phyloP scores from a whole-genome alignment of 495 filamentous ascomycete species.

The Penicillium cosmopolitanum region DNA sequence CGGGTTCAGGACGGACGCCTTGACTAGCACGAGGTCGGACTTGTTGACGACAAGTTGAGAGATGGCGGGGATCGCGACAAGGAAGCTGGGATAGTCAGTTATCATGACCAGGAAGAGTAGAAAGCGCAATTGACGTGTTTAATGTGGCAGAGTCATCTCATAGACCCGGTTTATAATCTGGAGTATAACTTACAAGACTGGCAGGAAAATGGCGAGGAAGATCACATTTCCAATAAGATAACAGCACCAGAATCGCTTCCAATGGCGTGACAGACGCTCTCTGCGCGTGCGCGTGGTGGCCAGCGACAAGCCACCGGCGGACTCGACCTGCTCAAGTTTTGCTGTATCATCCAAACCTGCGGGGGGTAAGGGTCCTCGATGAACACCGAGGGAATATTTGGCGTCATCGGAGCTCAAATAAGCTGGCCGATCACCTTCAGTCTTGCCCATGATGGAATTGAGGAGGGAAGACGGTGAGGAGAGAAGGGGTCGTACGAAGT shows the following conservation, averaged over 20 bases:
- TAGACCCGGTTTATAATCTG: too few relatives aligned
- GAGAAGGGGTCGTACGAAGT: not conserved
- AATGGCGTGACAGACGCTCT: slow-evolving; percentile 39
- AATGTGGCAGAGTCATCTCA: too few relatives aligned
- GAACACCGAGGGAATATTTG: slow-evolving; percentile 39
- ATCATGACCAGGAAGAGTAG: not conserved
- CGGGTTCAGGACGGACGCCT: slow-evolving; percentile 38
- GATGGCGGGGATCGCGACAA: slow-evolving; percentile 46
- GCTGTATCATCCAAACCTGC: slow-evolving; percentile 18
- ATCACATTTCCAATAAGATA: slow-evolving; percentile 30
- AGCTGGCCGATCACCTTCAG: slow-evolving; percentile 30
- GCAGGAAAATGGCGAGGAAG: slow-evolving; percentile 42
- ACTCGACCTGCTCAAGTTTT: slow-evolving; percentile 36
- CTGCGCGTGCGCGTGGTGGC: slow-evolving; percentile 30
- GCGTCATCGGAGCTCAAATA: slow-evolving; percentile 35
- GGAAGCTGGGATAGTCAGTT: slow-evolving; percentile 36
- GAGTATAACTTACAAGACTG: slow-evolving; percentile 37
- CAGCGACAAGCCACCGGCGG: slow-evolving; percentile 34
- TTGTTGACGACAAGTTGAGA: slow-evolving; percentile 47
- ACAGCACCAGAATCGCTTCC: slow-evolving; percentile 48
- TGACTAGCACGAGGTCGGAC: slow-evolving; percentile 41
- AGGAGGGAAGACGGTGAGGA: not conserved
- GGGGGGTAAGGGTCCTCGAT: slow-evolving; percentile 40
- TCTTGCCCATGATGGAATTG: slow-evolving; percentile 29
- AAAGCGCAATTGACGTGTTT: not conserved